A percentile compares a stretch with the other conserved stretches of the same genome.
phyloP scores from a whole-genome alignment of 1,139 yeast species.

The Lodderomyces elongisporus region DNA sequence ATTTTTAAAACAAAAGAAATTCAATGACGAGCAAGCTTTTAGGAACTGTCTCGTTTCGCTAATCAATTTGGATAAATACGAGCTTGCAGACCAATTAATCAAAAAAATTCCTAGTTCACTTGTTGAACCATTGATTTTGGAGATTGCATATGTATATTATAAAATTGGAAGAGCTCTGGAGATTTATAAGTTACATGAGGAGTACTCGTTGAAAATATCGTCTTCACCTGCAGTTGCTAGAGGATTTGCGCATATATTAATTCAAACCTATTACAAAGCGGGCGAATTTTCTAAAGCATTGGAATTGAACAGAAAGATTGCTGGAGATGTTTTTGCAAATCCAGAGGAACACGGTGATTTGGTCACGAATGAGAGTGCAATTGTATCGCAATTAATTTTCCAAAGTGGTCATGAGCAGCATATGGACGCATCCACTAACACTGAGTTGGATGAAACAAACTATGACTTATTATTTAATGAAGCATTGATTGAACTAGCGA shows the following conservation, averaged over 20 bases:
- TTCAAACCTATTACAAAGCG: slow-evolving; percentile 70
- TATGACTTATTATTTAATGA: slow-evolving; percentile 58
- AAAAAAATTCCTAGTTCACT: slow-evolving; percentile 34
- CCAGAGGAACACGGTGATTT: slow-evolving; percentile 43
- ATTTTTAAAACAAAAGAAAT: slow-evolving; percentile 37
- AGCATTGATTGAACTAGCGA: slow-evolving; percentile 51
- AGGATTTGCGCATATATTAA: slow-evolving; percentile 70
- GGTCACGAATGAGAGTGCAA: slow-evolving; percentile 64
- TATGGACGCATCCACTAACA: slow-evolving; percentile 4
- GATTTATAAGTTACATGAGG: slow-evolving; percentile 36
- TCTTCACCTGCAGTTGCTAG: slow-evolving; percentile 10
- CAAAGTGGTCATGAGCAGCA: too few relatives aligned
- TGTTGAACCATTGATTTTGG: slow-evolving; percentile 40
- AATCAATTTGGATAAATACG: slow-evolving; percentile 67
- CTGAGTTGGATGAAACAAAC: slow-evolving; percentile 11
- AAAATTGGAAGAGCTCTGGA: slow-evolving; percentile 48
- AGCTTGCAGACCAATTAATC: slow-evolving; percentile 48
- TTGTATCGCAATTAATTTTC: slow-evolving; percentile 48
- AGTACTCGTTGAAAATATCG: slow-evolving; percentile 10
- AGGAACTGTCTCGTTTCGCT: slow-evolving; percentile 63
- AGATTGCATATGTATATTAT: slow-evolving; percentile 67
- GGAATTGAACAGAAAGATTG: slow-evolving; percentile 49
- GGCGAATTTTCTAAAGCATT: slow-evolving; percentile 58
- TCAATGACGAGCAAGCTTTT: slow-evolving; percentile 48
- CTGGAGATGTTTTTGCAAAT: slow-evolving; percentile 29